Conservation (phyloP, 129 eudicot genomes). For the Flaveria bidentis region DNA sequence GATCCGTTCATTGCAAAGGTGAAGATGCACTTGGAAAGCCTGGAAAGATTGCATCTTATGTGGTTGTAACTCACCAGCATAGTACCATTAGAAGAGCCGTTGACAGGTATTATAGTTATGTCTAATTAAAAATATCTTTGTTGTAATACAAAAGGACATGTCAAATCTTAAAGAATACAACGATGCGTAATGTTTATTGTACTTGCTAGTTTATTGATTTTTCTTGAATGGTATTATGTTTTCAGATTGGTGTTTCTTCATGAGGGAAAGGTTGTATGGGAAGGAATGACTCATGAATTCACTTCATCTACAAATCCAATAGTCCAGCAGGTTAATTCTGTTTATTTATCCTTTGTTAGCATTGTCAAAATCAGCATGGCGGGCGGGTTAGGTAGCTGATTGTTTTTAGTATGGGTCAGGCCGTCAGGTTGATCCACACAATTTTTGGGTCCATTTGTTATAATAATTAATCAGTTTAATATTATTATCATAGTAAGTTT, state of each 20-base stretch:
- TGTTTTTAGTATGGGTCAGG: neutral
- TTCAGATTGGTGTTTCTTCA: conserved; percentile 78
- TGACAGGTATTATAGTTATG: conserved; percentile 60
- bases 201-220: neutral
- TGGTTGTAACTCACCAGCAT: conserved; percentile 96
- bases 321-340: conserved; percentile 68
- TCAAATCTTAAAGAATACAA: neutral
- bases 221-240: neutral
- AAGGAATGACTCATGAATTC: conserved; percentile 93
- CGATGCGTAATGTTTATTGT: neutral
- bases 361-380: neutral
- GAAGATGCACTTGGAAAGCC: conserved; percentile 80
- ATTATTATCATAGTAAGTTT: neutral
- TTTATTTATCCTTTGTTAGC: neutral
- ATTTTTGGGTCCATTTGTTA: conserved; percentile 6
- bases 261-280: conserved; percentile 96
- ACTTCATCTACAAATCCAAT: conserved; percentile 82
- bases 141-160: neutral
- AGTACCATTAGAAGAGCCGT: conserved; percentile 96
- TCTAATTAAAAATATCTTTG: neutral
- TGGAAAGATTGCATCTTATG: conserved; percentile 86
- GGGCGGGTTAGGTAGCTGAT: neutral
- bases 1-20: conserved; percentile 85
- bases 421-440: neutral
- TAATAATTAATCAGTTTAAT: neutral